Evolutionary conservation across 2,329 filamentous ascomycete species (phyloP).

Genomic region (Venturia aucupariae): DNA sequence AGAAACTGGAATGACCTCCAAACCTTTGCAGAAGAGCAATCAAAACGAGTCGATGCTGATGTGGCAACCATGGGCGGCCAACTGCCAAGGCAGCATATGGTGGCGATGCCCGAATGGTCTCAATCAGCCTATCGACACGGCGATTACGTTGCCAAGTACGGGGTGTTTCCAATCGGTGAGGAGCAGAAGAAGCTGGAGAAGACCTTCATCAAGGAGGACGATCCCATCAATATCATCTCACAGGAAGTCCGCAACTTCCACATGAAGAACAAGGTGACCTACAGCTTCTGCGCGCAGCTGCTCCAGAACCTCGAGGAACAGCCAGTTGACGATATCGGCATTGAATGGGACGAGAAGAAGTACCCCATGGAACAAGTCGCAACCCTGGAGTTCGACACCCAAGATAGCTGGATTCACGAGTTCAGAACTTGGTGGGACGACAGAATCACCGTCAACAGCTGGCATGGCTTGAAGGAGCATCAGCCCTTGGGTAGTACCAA

Average conservation of each 20-base stretch:
- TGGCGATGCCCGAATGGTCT: constrained; percentile 34
- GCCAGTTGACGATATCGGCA: constrained; percentile 36
- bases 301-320: constrained; percentile 39
- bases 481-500: constrained; percentile 35
- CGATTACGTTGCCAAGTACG: constrained; percentile 40
- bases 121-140: constrained; percentile 42
- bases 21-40: constrained; percentile 24
- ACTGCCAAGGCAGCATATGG: constrained; percentile 26
- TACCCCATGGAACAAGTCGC: constrained; percentile 41
- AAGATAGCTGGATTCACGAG: constrained; percentile 33
- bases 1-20: constrained; percentile 25
- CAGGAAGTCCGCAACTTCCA: constrained; percentile 34
- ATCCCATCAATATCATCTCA: constrained; percentile 10
- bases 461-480: constrained; percentile 33
- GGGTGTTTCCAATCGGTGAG: constrained; percentile 33
- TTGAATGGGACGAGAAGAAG: constrained; percentile 37
- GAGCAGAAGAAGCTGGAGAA: constrained; percentile 35
- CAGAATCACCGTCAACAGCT: constrained; percentile 35
- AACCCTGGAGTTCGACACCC: constrained; percentile 30
- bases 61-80: constrained; percentile 19
- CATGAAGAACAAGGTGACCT: constrained; percentile 31
- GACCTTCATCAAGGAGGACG: constrained; percentile 23
- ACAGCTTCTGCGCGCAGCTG: constrained; percentile 39
- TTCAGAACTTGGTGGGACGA: constrained; percentile 36
- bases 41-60: constrained; percentile 17